Evolutionary conservation across 2,329 filamentous ascomycete species (phyloP).

Genomic region (Leptographium radiaticola): DNA sequence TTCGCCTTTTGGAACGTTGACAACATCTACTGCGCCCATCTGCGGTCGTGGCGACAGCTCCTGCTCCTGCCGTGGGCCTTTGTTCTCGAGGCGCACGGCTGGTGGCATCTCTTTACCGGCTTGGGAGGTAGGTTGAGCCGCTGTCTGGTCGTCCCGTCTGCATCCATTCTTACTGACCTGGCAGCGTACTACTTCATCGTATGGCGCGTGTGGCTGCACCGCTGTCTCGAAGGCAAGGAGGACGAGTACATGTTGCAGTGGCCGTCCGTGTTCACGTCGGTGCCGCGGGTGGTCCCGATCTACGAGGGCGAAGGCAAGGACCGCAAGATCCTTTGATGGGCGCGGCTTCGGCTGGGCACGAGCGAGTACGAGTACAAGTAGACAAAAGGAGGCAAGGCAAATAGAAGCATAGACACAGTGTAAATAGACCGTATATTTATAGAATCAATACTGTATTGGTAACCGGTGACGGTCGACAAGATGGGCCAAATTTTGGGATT

Average conservation of each 20-base stretch:
- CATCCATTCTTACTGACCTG: not conserved
- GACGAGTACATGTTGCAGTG: slow-evolving; percentile 60
- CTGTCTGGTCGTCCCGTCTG: not conserved
- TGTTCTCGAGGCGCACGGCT: slow-evolving; percentile 44
- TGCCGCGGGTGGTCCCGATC: slow-evolving; percentile 33
- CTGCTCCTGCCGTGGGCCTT: slow-evolving; percentile 71
- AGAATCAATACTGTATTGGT: too few species aligned
- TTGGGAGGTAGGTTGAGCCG: slow-evolving; percentile 32
- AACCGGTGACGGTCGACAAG: too few species aligned
- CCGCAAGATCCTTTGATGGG: slow-evolving; percentile 5
- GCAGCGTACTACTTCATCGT: slow-evolving; percentile 68
- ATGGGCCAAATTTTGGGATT: not conserved
- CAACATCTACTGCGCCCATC: slow-evolving; percentile 56
- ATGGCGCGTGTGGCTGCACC: slow-evolving; percentile 72
- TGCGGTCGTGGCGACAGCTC: slow-evolving; percentile 52
- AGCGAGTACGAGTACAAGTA: too few species aligned
- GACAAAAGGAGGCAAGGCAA: too few species aligned
- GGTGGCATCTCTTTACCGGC: slow-evolving; percentile 70
- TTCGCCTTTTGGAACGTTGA: slow-evolving; percentile 71
- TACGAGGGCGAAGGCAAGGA: slow-evolving; percentile 15
- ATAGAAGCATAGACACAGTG: not conserved
- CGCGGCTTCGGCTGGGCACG: too few species aligned
- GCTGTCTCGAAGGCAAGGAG: slow-evolving; percentile 60
- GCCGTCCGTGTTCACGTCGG: slow-evolving; percentile 44
- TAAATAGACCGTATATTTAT: not conserved